A percentile compares a stretch with the other conserved stretches of the same genome.
These are phyloP conservation scores for Fusarium setosum DNA, from an alignment of 2,329 filamentous ascomycete genomes.

Conservation along the genomic window DNA sequence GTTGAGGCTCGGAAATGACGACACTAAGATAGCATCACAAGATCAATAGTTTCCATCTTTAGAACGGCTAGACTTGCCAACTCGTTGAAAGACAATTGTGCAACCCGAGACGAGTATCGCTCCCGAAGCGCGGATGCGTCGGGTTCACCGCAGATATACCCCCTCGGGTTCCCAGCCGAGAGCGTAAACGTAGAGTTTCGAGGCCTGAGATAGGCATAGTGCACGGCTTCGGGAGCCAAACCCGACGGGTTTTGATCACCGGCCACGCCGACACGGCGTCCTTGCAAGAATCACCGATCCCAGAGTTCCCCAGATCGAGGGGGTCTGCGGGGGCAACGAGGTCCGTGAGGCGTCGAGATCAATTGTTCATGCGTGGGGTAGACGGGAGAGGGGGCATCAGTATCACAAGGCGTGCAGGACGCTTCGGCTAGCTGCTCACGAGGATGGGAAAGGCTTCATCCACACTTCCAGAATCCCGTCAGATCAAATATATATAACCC, in stretches of 20 bases:
- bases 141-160: neutral
- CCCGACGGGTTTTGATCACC: constrained; percentile 5
- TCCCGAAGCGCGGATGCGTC: neutral
- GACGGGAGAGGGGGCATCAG: neutral
- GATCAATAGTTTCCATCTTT: neutral
- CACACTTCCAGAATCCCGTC: neutral
- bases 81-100: neutral
- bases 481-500: neutral
- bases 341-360: neutral
- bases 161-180: constrained; percentile 2
- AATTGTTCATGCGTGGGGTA: constrained; percentile 1
- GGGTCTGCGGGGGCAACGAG: neutral
- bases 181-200: constrained; percentile 1
- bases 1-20: neutral
- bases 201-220: constrained; percentile 2
- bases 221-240: neutral
- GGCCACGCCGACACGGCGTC: too few relatives aligned
- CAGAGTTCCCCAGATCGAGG: neutral
- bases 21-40: neutral
- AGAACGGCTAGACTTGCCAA: constrained; percentile 2
- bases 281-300: too few relatives aligned
- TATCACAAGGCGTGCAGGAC: too few relatives aligned
- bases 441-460: neutral
- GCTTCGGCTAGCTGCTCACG: neutral
- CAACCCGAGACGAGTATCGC: neutral